phyloP scores from a whole-genome alignment of 352 stramenopile species.

The Phytophthora constricta region DNA sequence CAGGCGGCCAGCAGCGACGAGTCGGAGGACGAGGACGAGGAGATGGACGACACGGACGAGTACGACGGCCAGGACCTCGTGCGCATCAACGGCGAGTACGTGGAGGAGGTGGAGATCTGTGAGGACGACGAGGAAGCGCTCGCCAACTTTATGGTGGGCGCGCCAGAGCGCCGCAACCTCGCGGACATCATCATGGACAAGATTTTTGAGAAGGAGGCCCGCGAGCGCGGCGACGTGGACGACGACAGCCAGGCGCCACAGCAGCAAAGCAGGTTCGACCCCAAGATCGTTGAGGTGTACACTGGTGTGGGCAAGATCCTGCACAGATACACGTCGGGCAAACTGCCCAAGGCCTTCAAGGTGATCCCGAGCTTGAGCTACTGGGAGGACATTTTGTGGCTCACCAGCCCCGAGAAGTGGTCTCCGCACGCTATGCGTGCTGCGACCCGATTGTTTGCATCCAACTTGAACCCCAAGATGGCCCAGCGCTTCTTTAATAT shows the following conservation, averaged over 20 bases:
- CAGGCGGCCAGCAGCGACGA: slow-evolving; percentile 68
- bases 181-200: slow-evolving; percentile 99
- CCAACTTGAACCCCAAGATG: slow-evolving; percentile 99
- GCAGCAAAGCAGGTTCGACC: slow-evolving; percentile 78
- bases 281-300: slow-evolving; percentile 99
- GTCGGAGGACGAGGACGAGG: slow-evolving; percentile 62
- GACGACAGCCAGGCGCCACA: slow-evolving; percentile 54
- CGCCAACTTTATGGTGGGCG: slow-evolving; percentile 88
- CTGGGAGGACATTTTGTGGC: slow-evolving; percentile 98
- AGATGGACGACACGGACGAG: slow-evolving; percentile 88
- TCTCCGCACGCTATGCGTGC: slow-evolving; percentile 98
- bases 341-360: slow-evolving; percentile 99
- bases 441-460: slow-evolving; percentile 98
- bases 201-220: slow-evolving; percentile 96
- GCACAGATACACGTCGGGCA: slow-evolving; percentile 96
- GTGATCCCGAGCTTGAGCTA: slow-evolving; percentile 98
- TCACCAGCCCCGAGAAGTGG: slow-evolving; percentile 98
- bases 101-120: slow-evolving; percentile 90
- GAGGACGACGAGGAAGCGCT: slow-evolving; percentile 89
- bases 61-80: slow-evolving; percentile 91
- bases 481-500: slow-evolving; percentile 99
- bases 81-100: slow-evolving; percentile 91
- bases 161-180: slow-evolving; percentile 91
- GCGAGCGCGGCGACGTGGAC: slow-evolving; percentile 82
- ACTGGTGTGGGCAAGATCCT: slow-evolving; percentile 98